phyloP scores from a whole-genome alignment of 352 stramenopile species.

The Phytophthora parvispora region DNA sequence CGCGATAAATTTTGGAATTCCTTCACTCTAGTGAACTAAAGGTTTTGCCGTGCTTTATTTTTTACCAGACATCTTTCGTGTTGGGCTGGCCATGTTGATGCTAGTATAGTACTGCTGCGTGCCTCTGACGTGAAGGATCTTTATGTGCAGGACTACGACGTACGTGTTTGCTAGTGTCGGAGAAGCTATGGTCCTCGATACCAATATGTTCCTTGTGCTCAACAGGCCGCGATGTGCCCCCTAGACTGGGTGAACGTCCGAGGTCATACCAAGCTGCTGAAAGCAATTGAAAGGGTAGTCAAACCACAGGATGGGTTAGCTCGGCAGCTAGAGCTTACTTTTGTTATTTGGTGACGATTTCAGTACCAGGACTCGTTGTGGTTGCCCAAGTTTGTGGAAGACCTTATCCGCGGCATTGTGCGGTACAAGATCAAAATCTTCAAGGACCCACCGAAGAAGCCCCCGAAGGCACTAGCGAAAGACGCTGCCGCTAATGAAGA shows the following conservation, averaged over 20 bases:
- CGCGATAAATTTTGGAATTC: not conserved
- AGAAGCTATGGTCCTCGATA: not conserved
- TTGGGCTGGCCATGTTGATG: conserved; percentile 73
- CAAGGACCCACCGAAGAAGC: conserved; percentile 50
- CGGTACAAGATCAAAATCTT: conserved; percentile 85
- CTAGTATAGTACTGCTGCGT: conserved; percentile 56
- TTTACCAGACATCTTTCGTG: conserved; percentile 72
- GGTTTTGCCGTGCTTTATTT: not conserved
- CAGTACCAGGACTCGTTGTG: conserved; percentile 73
- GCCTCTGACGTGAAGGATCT: conserved; percentile 65
- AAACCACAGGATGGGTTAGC: not conserved
- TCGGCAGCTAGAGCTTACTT: not conserved
- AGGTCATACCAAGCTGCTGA: conserved; percentile 53
- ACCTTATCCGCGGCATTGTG: conserved; percentile 75
- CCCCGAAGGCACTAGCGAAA: conserved; percentile 12
- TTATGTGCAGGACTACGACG: conserved; percentile 78
- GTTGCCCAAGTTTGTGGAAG: conserved; percentile 78
- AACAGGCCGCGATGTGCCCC: conserved; percentile 35
- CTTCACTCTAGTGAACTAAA: not conserved
- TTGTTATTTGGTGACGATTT: not conserved
- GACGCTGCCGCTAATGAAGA: not conserved
- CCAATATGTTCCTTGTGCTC: not conserved
- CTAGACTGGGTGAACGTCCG: conserved; percentile 72
- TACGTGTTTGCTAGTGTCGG: conserved; percentile 7
- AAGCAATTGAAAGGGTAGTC: conserved; percentile 73